phyloP scores from a whole-genome alignment of 805 yeast species.

The Metschnikowia dekortorum region DNA sequence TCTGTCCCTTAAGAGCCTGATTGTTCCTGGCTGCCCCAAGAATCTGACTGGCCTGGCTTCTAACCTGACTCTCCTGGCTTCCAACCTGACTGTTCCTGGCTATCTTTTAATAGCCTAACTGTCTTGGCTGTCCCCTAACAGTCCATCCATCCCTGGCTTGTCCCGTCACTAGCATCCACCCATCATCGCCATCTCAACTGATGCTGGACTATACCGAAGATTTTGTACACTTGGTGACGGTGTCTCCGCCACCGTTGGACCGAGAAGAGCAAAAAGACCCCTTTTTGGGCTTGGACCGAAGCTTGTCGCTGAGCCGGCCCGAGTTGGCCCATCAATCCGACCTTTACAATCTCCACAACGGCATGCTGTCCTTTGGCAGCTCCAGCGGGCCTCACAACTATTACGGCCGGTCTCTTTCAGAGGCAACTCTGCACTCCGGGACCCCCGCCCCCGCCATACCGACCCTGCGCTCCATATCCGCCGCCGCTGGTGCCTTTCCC shows the following conservation, averaged over 20 bases:
- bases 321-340: neutral
- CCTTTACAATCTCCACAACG: neutral
- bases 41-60: no score
- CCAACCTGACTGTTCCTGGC: no score
- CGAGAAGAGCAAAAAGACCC: neutral
- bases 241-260: constrained; percentile 25
- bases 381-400: neutral
- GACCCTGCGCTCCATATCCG: neutral
- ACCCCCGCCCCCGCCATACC: neutral
- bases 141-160: no score
- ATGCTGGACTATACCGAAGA: constrained; percentile 17
- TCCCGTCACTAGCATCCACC: no score
- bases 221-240: constrained; percentile 27
- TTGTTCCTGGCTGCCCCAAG: no score
- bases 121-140: neutral
- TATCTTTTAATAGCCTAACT: no score
- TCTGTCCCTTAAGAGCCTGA: no score
- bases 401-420: neutral
- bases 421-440: neutral
- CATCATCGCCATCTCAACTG: no score
- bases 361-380: neutral
- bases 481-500: neutral
- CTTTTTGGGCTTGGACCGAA: neutral
- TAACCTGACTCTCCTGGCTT: no score
- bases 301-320: neutral